Base-by-base conservation (phyloP, 2,329 filamentous ascomycete species). In the Cercospora beticola region DNA sequence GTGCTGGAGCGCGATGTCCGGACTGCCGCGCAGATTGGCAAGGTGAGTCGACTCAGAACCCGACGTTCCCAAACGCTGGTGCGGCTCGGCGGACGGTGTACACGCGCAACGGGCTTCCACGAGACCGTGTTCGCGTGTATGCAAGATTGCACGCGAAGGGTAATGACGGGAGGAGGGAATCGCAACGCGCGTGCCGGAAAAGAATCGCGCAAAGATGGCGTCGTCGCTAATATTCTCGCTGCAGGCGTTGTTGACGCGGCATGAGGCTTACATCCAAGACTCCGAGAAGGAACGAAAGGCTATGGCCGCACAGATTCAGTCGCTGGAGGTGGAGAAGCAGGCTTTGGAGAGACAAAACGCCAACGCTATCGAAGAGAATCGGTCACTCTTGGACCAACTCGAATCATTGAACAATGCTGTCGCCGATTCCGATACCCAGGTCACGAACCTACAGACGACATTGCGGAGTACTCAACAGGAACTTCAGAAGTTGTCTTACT, bases 211-310 rank as follows among this genome's bases (percentile, higher is more conserved):
- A 10, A 43, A 43, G 33, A 67, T 62, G 59, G 46, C 85, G 73
- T 86, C 86, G 82, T 91, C 73, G 73, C 76, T 96, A 82, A 96
- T 89, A 64, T 91, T 88, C 81, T 83, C 86, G 64, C 81, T 90
- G 68, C 89, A 98, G 95, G 93, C 93, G 69, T 86, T 99, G 66
- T 88, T 99, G 52, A 89, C 91, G 72, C 91, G 94, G 76, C 94
- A 99, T 86, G 94, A 98, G 84, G 89, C 92, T 68, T 97, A 97
- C 81, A 94, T 97, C 86, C 90, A 90, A 74, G 93, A 97, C 79
- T 93, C 94, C 68, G 93, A 97, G 83, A 88, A 89, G 74, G 93
- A 97, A 79, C 91, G 94, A 69, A 83, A 85, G 70, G 87, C 90
- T 70, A 88, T 97, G 81, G 86, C 87, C 56, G 81, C 83, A 58